Conservation (phyloP, 164 flowering plant species). For the Vitis rotundifolia region DNA sequence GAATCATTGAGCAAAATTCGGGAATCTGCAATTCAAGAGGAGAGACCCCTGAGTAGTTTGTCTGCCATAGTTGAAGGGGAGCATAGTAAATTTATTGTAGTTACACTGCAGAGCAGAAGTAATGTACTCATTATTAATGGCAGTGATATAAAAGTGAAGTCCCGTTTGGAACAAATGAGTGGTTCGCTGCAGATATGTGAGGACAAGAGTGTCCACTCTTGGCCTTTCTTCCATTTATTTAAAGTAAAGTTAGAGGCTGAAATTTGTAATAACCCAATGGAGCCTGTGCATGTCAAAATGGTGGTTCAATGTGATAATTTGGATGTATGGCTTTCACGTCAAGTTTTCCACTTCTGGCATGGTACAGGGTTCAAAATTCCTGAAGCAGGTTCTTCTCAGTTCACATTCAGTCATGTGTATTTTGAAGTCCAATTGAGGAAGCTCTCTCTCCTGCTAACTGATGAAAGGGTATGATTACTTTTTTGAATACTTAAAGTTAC, state of each 20-base stretch:
- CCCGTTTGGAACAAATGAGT: constrained; percentile 41
- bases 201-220: constrained; percentile 34
- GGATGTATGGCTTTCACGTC: constrained; percentile 70
- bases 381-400: constrained; percentile 40
- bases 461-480: constrained; percentile 75
- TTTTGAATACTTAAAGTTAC: background rate
- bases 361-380: constrained; percentile 31
- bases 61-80: constrained; percentile 18
- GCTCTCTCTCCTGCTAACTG: constrained; percentile 69
- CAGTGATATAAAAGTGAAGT: constrained; percentile 30
- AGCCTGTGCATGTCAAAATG: constrained; percentile 20
- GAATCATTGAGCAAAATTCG: constrained; percentile 12
- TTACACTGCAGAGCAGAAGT: constrained; percentile 44
- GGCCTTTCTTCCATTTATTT: constrained; percentile 62
- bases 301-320: constrained; percentile 45
- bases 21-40: constrained; percentile 18
- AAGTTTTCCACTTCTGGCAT: constrained; percentile 57
- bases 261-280: constrained; percentile 22
- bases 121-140: constrained; percentile 41
- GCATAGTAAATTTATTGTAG: constrained; percentile 35
- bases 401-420: constrained; percentile 21
- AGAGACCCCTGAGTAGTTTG: constrained; percentile 15
- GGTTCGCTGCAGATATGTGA: constrained; percentile 41
- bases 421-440: constrained; percentile 49
- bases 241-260: constrained; percentile 44